Conservation (phyloP, 2,329 filamentous ascomycete species). For the Xylariales sp. region DNA sequence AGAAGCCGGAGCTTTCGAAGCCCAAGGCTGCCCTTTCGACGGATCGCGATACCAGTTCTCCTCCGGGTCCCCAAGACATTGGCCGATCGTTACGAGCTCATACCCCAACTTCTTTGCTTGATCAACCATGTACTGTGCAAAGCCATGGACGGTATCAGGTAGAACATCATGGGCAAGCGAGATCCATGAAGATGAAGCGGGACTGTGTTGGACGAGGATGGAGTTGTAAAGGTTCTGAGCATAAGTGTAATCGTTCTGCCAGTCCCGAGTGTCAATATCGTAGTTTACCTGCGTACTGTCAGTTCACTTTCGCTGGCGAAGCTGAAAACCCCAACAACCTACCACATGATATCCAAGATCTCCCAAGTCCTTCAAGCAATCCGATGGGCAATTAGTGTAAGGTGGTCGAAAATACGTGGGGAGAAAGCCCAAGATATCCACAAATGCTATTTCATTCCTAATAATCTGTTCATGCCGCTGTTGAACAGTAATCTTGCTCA, state of each 20-base stretch:
- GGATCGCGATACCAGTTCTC: constrained; percentile 18
- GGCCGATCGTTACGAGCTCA: constrained; percentile 14
- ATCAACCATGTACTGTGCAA: constrained; percentile 15
- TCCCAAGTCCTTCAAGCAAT: constrained; percentile 20
- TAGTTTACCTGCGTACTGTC: constrained; percentile 19
- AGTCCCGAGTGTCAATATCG: constrained; percentile 24
- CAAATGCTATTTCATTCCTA: constrained; percentile 40
- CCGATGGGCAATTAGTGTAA: constrained; percentile 23
- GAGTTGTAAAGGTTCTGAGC: not conserved
- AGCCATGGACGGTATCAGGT: constrained; percentile 13
- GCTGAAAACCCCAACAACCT: constrained; percentile 8
- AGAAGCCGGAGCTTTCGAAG: not conserved
- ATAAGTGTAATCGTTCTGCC: constrained; percentile 19
- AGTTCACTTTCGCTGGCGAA: not conserved
- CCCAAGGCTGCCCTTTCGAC: constrained; percentile 12
- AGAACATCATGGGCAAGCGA: constrained; percentile 17
- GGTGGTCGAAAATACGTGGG: constrained; percentile 42
- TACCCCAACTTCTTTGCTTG: constrained; percentile 11
- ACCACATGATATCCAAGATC: constrained; percentile 30
- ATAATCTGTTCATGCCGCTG: constrained; percentile 36
- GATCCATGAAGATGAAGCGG: constrained; percentile 18
- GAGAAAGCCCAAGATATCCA: constrained; percentile 37
- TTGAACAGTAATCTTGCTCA: constrained; percentile 27
- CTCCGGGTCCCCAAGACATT: constrained; percentile 15
- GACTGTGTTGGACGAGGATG: not conserved